Evolutionary conservation across 2,329 filamentous ascomycete species (phyloP), one percentile per base, ranked within the genome.

Genomic region (Clathrospora elynae): DNA sequence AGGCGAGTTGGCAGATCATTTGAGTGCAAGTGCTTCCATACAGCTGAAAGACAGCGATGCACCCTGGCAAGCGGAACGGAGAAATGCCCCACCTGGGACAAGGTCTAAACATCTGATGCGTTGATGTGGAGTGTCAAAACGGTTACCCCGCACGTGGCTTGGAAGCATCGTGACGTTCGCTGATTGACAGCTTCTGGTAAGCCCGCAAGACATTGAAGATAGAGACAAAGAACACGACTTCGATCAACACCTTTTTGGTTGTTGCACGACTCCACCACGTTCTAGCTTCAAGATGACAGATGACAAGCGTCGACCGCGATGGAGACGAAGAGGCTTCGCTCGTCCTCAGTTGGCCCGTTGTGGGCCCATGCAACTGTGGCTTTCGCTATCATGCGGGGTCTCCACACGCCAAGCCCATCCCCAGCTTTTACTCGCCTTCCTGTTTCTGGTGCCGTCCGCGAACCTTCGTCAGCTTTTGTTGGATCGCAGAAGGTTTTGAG

Each of bases 381-480:
- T 38, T 35, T 45, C 10, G 29, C 42, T 48, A 33, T 38, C 30
- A 55, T 54, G 58, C 58, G 59, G 59, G 61, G 55, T 57, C 61
- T 51, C 61, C 61, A 64, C 50, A 48, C 37, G 56, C 59, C 57
- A 61, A 64, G 58, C 14, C 37, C 30, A 42, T 29, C 57, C 55
- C 57, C 58, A 55, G 46, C 44, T 48, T 51, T 42, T 20, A 18
- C 37, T 35, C 24, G 51, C 49, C 35, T 48, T 46, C 41, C 38
- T 45, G 14, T 42, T 48, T 46, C 31, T 41, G 54, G 42, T 36
- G 17, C 32, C 14, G 30, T 33, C 42, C 49, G 35, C 41, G 41
- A 31, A 24, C 18, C 31, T 30, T 18, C 26, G 19, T 24, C 28
- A 40, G 12, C 35, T 41, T 30, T 18, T 14, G 41, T 26, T 32